phyloP scores from a whole-genome alignment of 257 asterid genomes.

The Solanum pennellii region DNA sequence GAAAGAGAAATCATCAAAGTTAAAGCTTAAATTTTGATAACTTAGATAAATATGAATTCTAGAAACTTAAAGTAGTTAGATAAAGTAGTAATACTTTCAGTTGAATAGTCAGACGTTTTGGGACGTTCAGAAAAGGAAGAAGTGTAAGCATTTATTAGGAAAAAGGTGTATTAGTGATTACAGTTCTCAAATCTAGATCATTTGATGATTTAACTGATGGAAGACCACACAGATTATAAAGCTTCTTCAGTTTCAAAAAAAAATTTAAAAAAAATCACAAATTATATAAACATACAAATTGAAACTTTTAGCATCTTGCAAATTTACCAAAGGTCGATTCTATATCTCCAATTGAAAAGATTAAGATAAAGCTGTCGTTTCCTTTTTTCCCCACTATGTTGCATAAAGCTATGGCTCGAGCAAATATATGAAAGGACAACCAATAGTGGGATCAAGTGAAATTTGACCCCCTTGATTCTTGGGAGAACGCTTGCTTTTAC shows the following conservation, averaged over 20 bases:
- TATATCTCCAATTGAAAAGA: neutral
- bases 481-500: neutral
- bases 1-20: neutral
- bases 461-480: neutral
- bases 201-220: neutral
- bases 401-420: neutral
- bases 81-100: neutral
- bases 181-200: neutral
- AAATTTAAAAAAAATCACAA: neutral
- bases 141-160: neutral
- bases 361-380: neutral
- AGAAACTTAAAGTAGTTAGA: neutral
- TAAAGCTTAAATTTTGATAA: neutral
- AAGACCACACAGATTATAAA: neutral
- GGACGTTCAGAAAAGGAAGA: neutral
- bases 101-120: neutral
- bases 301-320: neutral
- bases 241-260: too few species aligned
- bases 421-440: neutral
- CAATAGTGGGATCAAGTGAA: neutral
- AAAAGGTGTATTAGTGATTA: neutral
- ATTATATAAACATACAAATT: neutral
- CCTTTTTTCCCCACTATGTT: neutral
- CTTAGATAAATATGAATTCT: neutral
- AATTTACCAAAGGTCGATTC: neutral